Percentiles rank a stretch among this genome's conserved stretches.
Evolutionary conservation across 192 early-diverging fungal genomes (phyloP).

Genomic region (Coemansia reversa): DNA sequence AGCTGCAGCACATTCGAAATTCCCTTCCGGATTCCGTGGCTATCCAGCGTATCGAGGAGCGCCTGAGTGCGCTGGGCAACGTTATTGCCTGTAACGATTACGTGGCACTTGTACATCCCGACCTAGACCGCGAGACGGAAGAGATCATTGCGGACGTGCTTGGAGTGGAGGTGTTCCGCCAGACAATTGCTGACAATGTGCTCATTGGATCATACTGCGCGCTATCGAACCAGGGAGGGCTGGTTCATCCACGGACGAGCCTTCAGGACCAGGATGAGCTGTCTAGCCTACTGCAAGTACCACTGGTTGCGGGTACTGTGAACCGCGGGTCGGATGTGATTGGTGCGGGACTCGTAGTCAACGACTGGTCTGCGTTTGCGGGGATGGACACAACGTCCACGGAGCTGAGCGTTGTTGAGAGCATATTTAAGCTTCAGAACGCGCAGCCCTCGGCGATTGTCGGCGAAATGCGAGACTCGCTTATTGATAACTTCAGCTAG

Average conservation of each 20-base stretch:
- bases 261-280: conserved; percentile 98
- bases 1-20: conserved; percentile 96
- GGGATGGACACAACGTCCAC: conserved; percentile 95
- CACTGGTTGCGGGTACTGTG: conserved; percentile 96
- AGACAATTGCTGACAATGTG: conserved; percentile 97
- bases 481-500: conserved; percentile 85
- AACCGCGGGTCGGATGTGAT: conserved; percentile 98
- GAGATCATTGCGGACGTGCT: conserved; percentile 99
- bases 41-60: conserved; percentile 97
- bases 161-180: conserved; percentile 96
- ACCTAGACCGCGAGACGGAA: conserved; percentile 97
- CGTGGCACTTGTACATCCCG: conserved; percentile 96
- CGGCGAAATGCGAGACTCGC: conserved; percentile 87
- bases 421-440: conserved; percentile 97
- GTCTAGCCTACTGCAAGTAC: conserved; percentile 94
- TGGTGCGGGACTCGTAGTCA: conserved; percentile 95
- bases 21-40: conserved; percentile 89
- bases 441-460: conserved; percentile 87
- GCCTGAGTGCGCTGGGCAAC: conserved; percentile 95
- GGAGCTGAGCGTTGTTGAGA: conserved; percentile 95
- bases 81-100: conserved; percentile 99
- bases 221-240: conserved; percentile 95
- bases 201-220: conserved; percentile 94
- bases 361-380: conserved; percentile 98
- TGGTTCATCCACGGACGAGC: conserved; percentile 93